A percentile compares a stretch with the other conserved stretches of the same genome.
These are phyloP conservation scores for Evernia prunastri DNA, from an alignment of 495 filamentous ascomycete genomes.

Conservation along the genomic window DNA sequence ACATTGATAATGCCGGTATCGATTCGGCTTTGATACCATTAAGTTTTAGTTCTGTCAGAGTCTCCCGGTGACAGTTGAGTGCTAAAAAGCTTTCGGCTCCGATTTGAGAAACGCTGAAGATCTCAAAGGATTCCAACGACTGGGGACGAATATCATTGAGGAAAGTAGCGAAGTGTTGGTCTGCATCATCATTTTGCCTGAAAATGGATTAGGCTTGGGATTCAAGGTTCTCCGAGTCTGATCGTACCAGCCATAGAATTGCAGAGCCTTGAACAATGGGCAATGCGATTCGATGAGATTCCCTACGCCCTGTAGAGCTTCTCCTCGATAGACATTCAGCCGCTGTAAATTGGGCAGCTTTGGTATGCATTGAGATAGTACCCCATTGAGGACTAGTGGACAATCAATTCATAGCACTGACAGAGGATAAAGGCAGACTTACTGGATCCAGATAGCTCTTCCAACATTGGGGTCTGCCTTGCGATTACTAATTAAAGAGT, in stretches of 20 bases:
- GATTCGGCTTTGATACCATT: constrained; percentile 42
- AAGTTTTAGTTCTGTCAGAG: constrained; percentile 52
- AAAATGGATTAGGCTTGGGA: constrained; percentile 16
- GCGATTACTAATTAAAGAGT: constrained; percentile 37
- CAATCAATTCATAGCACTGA: constrained; percentile 26
- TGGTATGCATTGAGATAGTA: constrained; percentile 42
- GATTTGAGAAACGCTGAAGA: constrained; percentile 46
- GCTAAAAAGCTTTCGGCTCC: constrained; percentile 50
- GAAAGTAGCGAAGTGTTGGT: constrained; percentile 51
- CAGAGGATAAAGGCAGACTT: constrained; percentile 29
- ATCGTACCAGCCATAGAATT: constrained; percentile 47
- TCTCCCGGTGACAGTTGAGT: constrained; percentile 49
- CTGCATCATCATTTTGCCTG: constrained; percentile 34
- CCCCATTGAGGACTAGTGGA: constrained; percentile 17
- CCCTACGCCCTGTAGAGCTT: constrained; percentile 47
- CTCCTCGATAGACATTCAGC: constrained; percentile 53
- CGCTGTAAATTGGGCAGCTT: constrained; percentile 39
- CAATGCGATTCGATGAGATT: constrained; percentile 52
- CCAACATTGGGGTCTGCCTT: constrained; percentile 45
- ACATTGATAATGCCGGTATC: constrained; percentile 41
- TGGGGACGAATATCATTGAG: constrained; percentile 51
- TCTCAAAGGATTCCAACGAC: constrained; percentile 53
- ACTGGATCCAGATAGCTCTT: constrained; percentile 44
- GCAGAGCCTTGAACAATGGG: constrained; percentile 53
- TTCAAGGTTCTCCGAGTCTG: not conserved